Evolutionary conservation across 495 filamentous ascomycete species (phyloP), one percentile per base, ranked within the genome.

Genomic region (Aspergillus affinis): DNA sequence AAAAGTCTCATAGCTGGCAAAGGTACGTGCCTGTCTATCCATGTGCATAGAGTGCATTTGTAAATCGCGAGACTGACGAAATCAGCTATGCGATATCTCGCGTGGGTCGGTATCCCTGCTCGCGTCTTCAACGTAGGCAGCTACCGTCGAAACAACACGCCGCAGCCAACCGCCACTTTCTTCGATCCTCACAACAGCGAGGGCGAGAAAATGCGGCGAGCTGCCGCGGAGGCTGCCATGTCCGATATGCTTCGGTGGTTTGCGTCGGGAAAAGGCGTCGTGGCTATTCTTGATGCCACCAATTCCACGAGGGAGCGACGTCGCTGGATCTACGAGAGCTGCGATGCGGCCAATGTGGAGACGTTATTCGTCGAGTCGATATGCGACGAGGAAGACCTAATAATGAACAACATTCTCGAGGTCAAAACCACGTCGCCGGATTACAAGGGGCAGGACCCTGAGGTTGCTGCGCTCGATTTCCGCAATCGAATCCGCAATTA

Each of bases 1-100:
- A 98, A 98, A 82, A 94, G 90, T 75, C 87, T 96, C 66, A 98
- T 98, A 68, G 93, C 94, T 41, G 91, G 94, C 67, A 97, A 97
- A 81, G 93, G 94, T 96, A 80, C 65, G 79, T 69, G 54, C 13
- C 21, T 27, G 55, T 48, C 54, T 26, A 26, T 26, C 23, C 50
- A 18, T 41, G 44, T 54, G 15, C 27, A 10, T 12, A 23, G 7
- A 2, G 20, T 20, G 44, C 51, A 12, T 5, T 17, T 48, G 21
- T 17, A 8, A 2, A 5, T 21, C 2, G 23, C 15, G 19, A 6
- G 29, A 36, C 44, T 50, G 20, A 47, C 32, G 3, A 23, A 41
- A 32, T 23, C 51, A 98, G 94, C 94, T 59, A 91, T 96, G 72
- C 85, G 94, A 30, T 98, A 98, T 74, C 86, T 98, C 20, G 89